Base-by-base conservation (phyloP, 805 yeast species). In the Myxozyma melibiosi region DNA sequence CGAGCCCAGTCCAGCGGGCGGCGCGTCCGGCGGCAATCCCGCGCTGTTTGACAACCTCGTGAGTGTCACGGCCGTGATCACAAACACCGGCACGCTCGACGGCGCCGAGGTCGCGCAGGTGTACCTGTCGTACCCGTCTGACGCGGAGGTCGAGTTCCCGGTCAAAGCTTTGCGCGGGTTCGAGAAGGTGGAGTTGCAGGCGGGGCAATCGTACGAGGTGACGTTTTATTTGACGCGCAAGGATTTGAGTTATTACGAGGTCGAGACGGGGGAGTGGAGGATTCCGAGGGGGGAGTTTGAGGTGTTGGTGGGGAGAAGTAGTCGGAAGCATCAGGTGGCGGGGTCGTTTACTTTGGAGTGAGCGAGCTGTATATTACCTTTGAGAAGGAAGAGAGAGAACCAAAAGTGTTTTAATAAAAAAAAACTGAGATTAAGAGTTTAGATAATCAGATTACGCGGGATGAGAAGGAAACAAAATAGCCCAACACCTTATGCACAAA, bases 11-110 rank as follows among this genome's bases (percentile, higher is more conserved):
- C 57, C 56, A 9, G 71, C 71, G 14, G 76, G 76, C 3, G 86
- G 86, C 20, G 82, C 80, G 0, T 61, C 78, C 20, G 86, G 85
- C 0, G 86, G 87, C 1, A 81, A 82, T 66, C 83, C 82, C 4
- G 84, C 80, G 0, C 72, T 83, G 37, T 83, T 85, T 85, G 81
- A 81, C 42, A 71, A 71, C 1, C 69, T 80, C 44, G 80, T 79
- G 63, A 68, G 74, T 47, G 80, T 80, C 2, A 69, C 70, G 33
- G 83, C 78, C 1, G 69, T 66, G 20, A 75, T 82, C n/a, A 70
- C 73, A 41, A 82, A 82, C 61, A 75, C 72, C 24, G 86, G 86
- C 0, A 70, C 71, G 6, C 65, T 67, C 30, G 70, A 68, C 16
- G 85, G 84, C 0, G 76, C 76, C 3, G 76, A 73, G 58, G 84